Evolutionary conservation across 2,329 filamentous ascomycete genomes (phyloP).

Genomic region (Colletotrichum sp.): DNA sequence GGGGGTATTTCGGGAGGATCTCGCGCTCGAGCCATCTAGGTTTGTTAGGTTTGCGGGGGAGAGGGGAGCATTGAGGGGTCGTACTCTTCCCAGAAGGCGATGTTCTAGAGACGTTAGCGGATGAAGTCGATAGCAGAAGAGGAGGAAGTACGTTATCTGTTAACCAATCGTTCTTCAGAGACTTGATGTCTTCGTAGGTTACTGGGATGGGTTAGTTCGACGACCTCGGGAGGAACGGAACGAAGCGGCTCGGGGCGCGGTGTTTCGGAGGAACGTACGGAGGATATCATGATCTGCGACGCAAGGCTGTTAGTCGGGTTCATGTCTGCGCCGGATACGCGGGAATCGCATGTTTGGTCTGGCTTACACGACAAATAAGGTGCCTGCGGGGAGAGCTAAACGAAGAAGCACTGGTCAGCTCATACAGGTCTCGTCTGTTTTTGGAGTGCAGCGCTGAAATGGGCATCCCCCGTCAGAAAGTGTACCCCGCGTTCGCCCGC

Average conservation of each 20-base stretch:
- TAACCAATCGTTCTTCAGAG: slow-evolving; percentile 90
- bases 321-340: background rate
- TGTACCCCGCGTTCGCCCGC: background rate
- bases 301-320: background rate
- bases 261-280: slow-evolving; percentile 6
- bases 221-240: background rate
- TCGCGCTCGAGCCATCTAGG: slow-evolving; percentile 84
- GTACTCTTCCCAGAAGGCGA: slow-evolving; percentile 98
- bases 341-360: background rate
- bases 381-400: slow-evolving; percentile 38
- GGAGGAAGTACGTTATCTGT: slow-evolving; percentile 78
- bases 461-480: background rate
- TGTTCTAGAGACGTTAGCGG: slow-evolving; percentile 64
- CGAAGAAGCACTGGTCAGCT: slow-evolving; percentile 19
- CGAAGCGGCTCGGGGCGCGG: background rate
- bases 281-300: slow-evolving; percentile 34
- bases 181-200: slow-evolving; percentile 86
- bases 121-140: no score
- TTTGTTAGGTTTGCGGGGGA: slow-evolving; percentile 11
- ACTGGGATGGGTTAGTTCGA: slow-evolving; percentile 53
- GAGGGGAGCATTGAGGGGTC: slow-evolving; percentile 28
- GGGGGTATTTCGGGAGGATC: slow-evolving; percentile 77
- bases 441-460: slow-evolving; percentile 8
- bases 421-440: background rate
- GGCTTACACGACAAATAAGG: slow-evolving; percentile 51